phyloP scores from a whole-genome alignment of 768 basidiomycete species.

The Boletales sp. region DNA sequence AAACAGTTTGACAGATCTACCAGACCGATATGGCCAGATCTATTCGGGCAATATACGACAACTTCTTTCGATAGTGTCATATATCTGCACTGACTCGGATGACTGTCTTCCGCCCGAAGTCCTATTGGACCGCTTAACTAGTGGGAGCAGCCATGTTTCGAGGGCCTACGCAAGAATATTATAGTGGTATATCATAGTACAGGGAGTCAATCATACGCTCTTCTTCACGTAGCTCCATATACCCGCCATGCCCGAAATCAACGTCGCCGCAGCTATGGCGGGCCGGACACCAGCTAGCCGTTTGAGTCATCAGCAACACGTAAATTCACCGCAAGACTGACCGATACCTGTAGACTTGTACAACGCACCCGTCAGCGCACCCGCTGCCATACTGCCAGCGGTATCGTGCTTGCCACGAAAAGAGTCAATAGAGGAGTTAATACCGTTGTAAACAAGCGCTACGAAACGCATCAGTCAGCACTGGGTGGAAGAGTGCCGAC shows the following conservation, averaged over 20 bases:
- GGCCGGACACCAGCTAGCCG: constrained; percentile 85
- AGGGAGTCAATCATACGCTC: constrained; percentile 62
- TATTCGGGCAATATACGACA: constrained; percentile 29
- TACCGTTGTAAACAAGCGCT: constrained; percentile 95
- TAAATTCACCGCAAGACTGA: constrained; percentile 11
- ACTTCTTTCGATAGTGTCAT: constrained; percentile 27
- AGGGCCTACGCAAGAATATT: constrained; percentile 44
- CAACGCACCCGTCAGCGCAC: constrained; percentile 83
- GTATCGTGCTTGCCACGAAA: constrained; percentile 90
- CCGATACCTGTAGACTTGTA: constrained; percentile 88
- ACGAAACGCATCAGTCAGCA: constrained; percentile 35
- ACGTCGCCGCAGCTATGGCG: constrained; percentile 81
- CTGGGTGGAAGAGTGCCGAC: constrained; percentile 26
- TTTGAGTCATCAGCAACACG: constrained; percentile 37
- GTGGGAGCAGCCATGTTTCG: constrained; percentile 7
- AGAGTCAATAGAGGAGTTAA: constrained; percentile 92
- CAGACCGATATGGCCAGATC: constrained; percentile 33
- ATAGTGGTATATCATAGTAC: constrained; percentile 38
- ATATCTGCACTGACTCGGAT: constrained; percentile 17
- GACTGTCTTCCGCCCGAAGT: constrained; percentile 9
- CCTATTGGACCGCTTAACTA: constrained; percentile 29
- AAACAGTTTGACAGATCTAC: constrained; percentile 34
- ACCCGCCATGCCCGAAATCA: constrained; percentile 88
- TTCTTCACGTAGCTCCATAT: constrained; percentile 95
- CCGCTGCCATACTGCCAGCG: constrained; percentile 88